These are phyloP conservation scores for Xylaria sp. DNA, from an alignment of 2,329 filamentous ascomycete genomes.

Conservation along the genomic window DNA sequence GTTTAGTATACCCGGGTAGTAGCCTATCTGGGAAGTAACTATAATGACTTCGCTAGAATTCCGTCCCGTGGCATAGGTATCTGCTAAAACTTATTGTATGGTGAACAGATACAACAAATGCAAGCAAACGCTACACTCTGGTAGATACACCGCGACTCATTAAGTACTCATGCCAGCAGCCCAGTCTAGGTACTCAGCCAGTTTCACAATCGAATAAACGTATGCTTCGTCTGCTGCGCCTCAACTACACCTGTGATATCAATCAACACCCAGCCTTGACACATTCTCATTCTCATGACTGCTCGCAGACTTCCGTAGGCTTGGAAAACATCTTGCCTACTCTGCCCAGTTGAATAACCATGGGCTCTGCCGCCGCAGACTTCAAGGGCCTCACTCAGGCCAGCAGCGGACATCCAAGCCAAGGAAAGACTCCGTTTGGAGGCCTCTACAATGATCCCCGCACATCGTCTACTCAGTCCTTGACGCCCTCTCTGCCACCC, in stretches of 20 bases:
- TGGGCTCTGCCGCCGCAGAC: constrained; percentile 28
- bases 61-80: neutral
- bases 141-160: neutral
- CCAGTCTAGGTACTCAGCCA: neutral
- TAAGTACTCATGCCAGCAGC: neutral
- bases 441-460: constrained; percentile 55
- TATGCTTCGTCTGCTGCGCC: neutral
- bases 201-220: neutral
- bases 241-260: neutral
- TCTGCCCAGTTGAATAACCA: constrained; percentile 6
- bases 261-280: neutral
- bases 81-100: neutral
- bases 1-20: neutral
- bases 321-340: neutral
- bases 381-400: constrained; percentile 25
- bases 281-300: neutral
- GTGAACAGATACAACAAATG: neutral
- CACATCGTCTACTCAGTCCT: constrained; percentile 58
- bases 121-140: constrained; percentile 1
- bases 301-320: neutral
- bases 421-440: constrained; percentile 36
- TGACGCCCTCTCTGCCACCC: constrained; percentile 46
- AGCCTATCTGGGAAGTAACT: neutral
- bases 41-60: constrained; percentile 1
- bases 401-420: constrained; percentile 6